Evolutionary conservation across 2,329 filamentous ascomycete genomes (phyloP).

Genomic region (Fusarium annulatum): DNA sequence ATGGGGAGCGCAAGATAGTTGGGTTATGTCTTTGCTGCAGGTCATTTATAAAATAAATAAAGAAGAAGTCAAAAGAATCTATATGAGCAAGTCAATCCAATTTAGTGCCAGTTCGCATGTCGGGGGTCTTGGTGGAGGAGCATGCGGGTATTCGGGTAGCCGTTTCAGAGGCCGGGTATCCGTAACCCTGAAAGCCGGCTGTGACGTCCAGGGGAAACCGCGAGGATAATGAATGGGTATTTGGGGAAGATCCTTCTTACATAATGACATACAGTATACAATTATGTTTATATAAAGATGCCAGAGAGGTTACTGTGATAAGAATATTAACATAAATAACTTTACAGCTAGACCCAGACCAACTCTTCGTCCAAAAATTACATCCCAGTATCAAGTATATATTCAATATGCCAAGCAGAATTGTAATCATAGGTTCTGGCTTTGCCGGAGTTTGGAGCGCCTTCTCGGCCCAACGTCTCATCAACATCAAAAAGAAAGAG

Average conservation of each 20-base stretch:
- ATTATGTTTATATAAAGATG: too few species aligned
- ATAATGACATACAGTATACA: accelerated
- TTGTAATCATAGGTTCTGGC: slow-evolving; percentile 20
- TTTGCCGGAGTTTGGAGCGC: slow-evolving; percentile 30
- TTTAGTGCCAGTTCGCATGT: accelerated
- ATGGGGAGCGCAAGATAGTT: too few species aligned
- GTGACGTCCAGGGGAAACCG: too few species aligned
- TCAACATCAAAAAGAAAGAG: not conserved
- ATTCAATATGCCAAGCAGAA: not conserved
- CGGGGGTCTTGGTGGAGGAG: not conserved
- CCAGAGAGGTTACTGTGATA: accelerated
- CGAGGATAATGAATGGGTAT: accelerated
- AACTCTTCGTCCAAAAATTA: accelerated
- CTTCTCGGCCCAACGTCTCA: slow-evolving; percentile 18
- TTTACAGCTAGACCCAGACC: too few species aligned
- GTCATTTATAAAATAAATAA: too few species aligned
- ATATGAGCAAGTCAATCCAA: too few species aligned
- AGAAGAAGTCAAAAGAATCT: too few species aligned
- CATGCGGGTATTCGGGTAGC: not conserved
- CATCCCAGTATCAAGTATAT: accelerated
- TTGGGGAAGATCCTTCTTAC: too few species aligned
- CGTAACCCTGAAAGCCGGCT: too few species aligned
- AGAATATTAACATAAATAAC: not conserved
- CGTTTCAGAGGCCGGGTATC: not conserved
- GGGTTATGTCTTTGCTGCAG: not conserved